Evolutionary conservation across 2,329 filamentous ascomycete genomes (phyloP), one percentile per base, ranked within the genome.

Genomic region (Cylindrodendrum hubeiense): DNA sequence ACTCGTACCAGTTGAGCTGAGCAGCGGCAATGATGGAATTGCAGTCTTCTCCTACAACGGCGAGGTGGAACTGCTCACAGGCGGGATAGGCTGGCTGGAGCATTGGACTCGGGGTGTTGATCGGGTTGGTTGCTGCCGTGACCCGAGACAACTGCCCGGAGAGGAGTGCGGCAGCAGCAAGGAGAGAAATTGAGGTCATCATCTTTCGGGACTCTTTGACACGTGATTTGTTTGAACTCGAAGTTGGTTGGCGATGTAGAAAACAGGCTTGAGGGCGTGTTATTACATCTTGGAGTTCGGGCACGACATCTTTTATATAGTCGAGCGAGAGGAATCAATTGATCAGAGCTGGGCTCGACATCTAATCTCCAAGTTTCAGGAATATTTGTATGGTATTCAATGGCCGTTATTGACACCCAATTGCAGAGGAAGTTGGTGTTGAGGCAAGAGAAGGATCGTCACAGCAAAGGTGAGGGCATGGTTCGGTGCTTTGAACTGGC

Each of bases 51-150:
- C 51, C 54, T n/a, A 26, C 22, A 12, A 43, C 22, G 34, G 61
- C 59, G 2, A 43, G 28, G 19, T 61, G 43, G 53, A 66, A 68
- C 44, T 70, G 44, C 24, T 57, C 49, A 33, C 66, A 63, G 28
- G 51, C 55, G 37, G 56, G 52, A 60, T 57, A 61, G 28, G 41
- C 30, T 22, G 58, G 61, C 33, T 53, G 34, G 34, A 59, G 61
- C 47, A 67, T 68, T 26, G 68, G 67, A 12, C 33, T 44, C 6
- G 65, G 62, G 1, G 60, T 67, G 37, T 69, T 57, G 56, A 65
- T 62, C 43, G 64, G 56, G 56, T 43, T 26, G n/a, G 44, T 19
- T 22, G 9, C 47, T 21, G 53, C 61, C 33, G n/a, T 24, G 43
- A 21, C 53, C 10, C 22, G 37, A 19, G 34, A 41, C 22, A 51